Conservation (phyloP, 2,329 filamentous ascomycete genomes). For the Pseudogymnoascus sp. region DNA sequence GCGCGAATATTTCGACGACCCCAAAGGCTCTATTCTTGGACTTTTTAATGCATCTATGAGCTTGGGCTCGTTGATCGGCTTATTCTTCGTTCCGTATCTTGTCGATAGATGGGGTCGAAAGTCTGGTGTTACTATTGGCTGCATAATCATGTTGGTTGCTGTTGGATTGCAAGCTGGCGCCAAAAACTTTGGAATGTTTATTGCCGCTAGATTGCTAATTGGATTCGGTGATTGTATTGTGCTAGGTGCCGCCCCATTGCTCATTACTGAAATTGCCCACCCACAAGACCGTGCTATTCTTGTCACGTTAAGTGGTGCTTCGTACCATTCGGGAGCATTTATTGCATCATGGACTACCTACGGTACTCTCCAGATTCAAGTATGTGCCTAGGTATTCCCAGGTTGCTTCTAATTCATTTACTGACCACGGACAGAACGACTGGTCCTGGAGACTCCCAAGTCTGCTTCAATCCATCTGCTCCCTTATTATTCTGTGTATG, state of each 20-base stretch:
- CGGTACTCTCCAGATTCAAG: slow-evolving; percentile 24
- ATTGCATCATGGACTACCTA: slow-evolving; percentile 34
- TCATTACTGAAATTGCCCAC: slow-evolving; percentile 28
- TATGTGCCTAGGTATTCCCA: slow-evolving; percentile 23
- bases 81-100: slow-evolving; percentile 27
- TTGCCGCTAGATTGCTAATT: slow-evolving; percentile 29
- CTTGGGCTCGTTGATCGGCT: neutral
- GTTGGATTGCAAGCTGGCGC: slow-evolving; percentile 32
- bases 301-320: slow-evolving; percentile 17
- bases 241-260: slow-evolving; percentile 29
- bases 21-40: slow-evolving; percentile 31
- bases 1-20: slow-evolving; percentile 33
- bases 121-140: slow-evolving; percentile 24
- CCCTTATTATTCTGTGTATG: slow-evolving; percentile 14
- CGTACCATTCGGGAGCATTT: slow-evolving; percentile 11
- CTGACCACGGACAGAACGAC: slow-evolving; percentile 34
- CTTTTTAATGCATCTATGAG: slow-evolving; percentile 29
- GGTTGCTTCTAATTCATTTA: slow-evolving; percentile 32
- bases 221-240: slow-evolving; percentile 33
- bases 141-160: slow-evolving; percentile 31
- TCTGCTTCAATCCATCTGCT: slow-evolving; percentile 12
- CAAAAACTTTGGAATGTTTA: slow-evolving; percentile 34
- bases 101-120: slow-evolving; percentile 28
- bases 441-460: slow-evolving; percentile 13
- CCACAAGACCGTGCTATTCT: slow-evolving; percentile 28